Base-by-base conservation (phyloP, 768 basidiomycete species). In the Termitomyces sp. region DNA sequence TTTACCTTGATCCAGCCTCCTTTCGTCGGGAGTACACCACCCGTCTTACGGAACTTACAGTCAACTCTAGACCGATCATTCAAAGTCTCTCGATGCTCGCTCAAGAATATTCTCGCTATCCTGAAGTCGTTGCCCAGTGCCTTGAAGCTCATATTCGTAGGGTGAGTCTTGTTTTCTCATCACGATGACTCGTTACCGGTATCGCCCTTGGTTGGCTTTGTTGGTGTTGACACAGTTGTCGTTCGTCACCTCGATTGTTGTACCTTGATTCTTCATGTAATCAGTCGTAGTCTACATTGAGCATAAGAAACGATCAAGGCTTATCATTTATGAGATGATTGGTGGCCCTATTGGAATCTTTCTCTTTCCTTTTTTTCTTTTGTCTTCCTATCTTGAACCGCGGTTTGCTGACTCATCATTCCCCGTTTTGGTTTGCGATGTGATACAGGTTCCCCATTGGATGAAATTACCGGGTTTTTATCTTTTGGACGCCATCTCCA, bases 51-150 rank as follows among this genome's bases (percentile, higher is more conserved):
- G 85, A 88, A 63, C 87, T 99, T 62, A 92, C 87, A 54, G 87
- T 95, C 80, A 99, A 98, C 75, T 96, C 95, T 65, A 88, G 95
- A 68, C 89, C 93, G 11, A 86, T 97, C 61, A 99, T 99, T 63
- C 93, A 97, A 76, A 83, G 82, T 61, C 75, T 99, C 16, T 98
- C 97, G 36, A 87, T 95, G 81, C 83, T 91, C 65, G 96, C 97
- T 55, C 90, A 93, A 75, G 91, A 96, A 57, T 88, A 90, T 70
- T 74, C 82, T 41, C 83, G 88, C 45, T 92, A 86, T 75, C 84
- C 88, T 56, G 85, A 87, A 55, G 84, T 92, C 61, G 89, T 95
- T 27, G 86, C 86, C 1, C 84, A 91, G 63, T 91, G 89, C 69
- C 72, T 96, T 37, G 91, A 94, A 66, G 75, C 79, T n/a, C 92